These are phyloP conservation scores for Leccinellum rugosiceps DNA, from an alignment of 768 basidiomycete genomes.

Conservation along the genomic window DNA sequence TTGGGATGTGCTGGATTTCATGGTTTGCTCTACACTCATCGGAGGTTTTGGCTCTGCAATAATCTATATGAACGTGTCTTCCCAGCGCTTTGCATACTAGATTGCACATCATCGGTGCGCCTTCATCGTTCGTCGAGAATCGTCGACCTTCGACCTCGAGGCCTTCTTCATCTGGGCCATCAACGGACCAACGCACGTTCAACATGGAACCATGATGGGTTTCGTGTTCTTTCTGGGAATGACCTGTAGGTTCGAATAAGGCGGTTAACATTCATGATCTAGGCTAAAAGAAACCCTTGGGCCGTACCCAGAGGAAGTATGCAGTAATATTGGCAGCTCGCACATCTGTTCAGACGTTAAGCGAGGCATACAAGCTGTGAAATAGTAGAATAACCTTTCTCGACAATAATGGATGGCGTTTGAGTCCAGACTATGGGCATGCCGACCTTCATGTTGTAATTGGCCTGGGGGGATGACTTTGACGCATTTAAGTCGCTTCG, in stretches of 20 bases:
- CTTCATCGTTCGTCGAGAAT: constrained; percentile 50
- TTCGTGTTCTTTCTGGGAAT: constrained; percentile 55
- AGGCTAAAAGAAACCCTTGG: not conserved
- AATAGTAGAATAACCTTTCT: constrained; percentile 32
- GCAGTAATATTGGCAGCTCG: constrained; percentile 56
- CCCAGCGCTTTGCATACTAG: constrained; percentile 50
- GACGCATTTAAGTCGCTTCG: constrained; percentile 50
- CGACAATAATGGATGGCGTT: constrained; percentile 52
- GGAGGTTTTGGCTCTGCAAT: constrained; percentile 41
- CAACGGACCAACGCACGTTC: constrained; percentile 50
- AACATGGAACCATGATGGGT: constrained; percentile 64
- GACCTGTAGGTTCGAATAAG: constrained; percentile 35
- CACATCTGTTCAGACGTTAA: constrained; percentile 37
- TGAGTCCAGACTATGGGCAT: constrained; percentile 44
- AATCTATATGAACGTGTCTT: constrained; percentile 54
- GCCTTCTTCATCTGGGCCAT: constrained; percentile 44
- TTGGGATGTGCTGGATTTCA: constrained; percentile 44
- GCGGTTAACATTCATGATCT: not conserved
- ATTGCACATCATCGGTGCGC: constrained; percentile 62
- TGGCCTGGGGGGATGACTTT: constrained; percentile 43
- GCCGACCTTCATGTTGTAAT: constrained; percentile 43
- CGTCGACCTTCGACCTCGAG: constrained; percentile 52
- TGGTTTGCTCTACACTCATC: constrained; percentile 35
- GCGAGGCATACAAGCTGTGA: not conserved
- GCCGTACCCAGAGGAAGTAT: constrained; percentile 47